Conservation (phyloP, 345 rosid species). For the Lagerstroemia speciosa region DNA sequence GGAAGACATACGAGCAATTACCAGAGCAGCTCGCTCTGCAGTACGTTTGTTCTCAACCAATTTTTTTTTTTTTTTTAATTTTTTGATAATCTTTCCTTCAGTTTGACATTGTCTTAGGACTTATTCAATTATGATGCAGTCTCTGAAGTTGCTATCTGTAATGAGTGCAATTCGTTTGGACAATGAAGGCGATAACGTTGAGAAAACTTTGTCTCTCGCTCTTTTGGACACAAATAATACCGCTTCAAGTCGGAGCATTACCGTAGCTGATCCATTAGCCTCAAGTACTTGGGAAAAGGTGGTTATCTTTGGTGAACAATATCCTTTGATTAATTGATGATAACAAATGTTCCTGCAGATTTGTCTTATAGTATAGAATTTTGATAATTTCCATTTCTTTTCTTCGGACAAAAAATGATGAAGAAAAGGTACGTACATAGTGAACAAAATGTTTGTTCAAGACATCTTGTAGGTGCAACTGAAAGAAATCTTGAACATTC, state of each 20-base stretch:
- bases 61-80: no score
- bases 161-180: constrained; percentile 84
- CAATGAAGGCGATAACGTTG: constrained; percentile 60
- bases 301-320: constrained; percentile 9
- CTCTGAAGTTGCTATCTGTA: constrained; percentile 79
- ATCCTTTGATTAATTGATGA: background rate
- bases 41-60: constrained; percentile 30
- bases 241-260: constrained; percentile 38
- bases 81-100: background rate
- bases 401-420: background rate
- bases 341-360: background rate
- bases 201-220: constrained; percentile 47
- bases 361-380: background rate
- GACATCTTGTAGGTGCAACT: background rate
- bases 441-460: background rate
- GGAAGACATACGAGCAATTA: constrained; percentile 93
- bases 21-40: constrained; percentile 76
- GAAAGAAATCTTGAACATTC: background rate
- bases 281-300: constrained; percentile 97
- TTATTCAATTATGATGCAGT: constrained; percentile 27
- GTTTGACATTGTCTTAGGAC: background rate
- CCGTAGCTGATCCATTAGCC: constrained; percentile 64
- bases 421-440: background rate
- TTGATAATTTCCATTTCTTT: background rate
- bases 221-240: constrained; percentile 41